These are phyloP conservation scores for Zangia roseola DNA, from an alignment of 768 basidiomycete species.

Conservation along the genomic window DNA sequence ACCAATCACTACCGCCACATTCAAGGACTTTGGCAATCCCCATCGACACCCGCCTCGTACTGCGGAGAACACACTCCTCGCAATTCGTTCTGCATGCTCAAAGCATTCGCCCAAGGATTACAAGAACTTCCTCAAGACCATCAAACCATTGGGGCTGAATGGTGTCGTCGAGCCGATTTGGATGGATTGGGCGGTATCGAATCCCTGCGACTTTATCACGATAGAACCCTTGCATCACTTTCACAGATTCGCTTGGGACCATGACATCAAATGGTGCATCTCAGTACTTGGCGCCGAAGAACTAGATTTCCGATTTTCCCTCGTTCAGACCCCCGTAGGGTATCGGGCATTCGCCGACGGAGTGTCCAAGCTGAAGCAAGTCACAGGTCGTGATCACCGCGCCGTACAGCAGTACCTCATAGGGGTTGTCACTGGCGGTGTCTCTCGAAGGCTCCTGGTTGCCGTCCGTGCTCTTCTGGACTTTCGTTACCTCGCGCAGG, in stretches of 20 bases:
- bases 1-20: slow-evolving; percentile 29
- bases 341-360: slow-evolving; percentile 39
- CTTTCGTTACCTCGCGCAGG: slow-evolving; percentile 40
- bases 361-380: slow-evolving; percentile 31
- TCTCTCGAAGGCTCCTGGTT: neutral
- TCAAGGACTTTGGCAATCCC: slow-evolving; percentile 31
- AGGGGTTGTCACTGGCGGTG: slow-evolving; percentile 14
- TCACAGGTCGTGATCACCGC: slow-evolving; percentile 3
- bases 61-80: neutral
- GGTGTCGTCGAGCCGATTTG: slow-evolving; percentile 14
- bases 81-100: neutral
- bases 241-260: too few species aligned
- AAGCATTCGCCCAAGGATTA: neutral
- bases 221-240: neutral
- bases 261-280: neutral
- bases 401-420: slow-evolving; percentile 13
- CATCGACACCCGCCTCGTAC: slow-evolving; percentile 27
- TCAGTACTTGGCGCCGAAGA: slow-evolving; percentile 14
- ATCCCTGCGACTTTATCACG: neutral
- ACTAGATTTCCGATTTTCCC: slow-evolving; percentile 36
- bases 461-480: slow-evolving; percentile 33
- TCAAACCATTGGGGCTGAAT: neutral
- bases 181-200: slow-evolving; percentile 9
- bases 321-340: slow-evolving; percentile 36
- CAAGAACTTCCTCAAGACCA: neutral